Evolutionary conservation across 208 protist species (phyloP), one percentile per base, ranked within the genome.

Genomic region (Leishmania amazonensis): DNA sequence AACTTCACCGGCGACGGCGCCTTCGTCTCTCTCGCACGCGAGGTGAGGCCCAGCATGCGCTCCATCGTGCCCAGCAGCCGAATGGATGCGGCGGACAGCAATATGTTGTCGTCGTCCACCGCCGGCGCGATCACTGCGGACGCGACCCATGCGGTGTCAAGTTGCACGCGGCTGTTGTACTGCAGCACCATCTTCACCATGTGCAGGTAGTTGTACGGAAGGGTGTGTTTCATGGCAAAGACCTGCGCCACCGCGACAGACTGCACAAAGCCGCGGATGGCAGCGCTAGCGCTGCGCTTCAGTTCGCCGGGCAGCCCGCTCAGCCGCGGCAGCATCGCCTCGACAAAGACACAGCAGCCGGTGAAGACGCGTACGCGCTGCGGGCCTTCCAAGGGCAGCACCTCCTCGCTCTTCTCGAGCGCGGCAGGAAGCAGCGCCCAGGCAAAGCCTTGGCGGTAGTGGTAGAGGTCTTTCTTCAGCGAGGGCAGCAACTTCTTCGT

Each of bases 371-470:
- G 89, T 60, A 91, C 93, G 28, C 92, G 90, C 85, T 96, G 93
- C n/a, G 91, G 87, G 15, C 88, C 88, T 49, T 83, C 88, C 28
- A 96, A 53, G 35, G 80, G 91, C 4, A 88, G 81, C 2, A 96
- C 87, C 60, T 97, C 92, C 40, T 86, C 81, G 76, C 92, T 96
- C 81, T 96, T 96, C 72, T 96, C 92, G 70, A 95, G 88, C 11
- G 71, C 89, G 17, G 95, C 89, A 17, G 88, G 89, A 42, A 97
- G 79, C 35, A 97, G 75, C 28, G 85, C 92, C 93, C 95, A 97
- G 7, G 91, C 92, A 82, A 96, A 97, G 76, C 92, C 95, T 60
- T 96, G 93, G 42, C 95, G 93, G 83, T 96, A 97, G 82, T 96
- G 87, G 79, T 94, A 95, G 58, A 97, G 87, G 72, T 97, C 95